phyloP scores from a whole-genome alignment of 352 stramenopile species.

The Phytophthora pluvialis region DNA sequence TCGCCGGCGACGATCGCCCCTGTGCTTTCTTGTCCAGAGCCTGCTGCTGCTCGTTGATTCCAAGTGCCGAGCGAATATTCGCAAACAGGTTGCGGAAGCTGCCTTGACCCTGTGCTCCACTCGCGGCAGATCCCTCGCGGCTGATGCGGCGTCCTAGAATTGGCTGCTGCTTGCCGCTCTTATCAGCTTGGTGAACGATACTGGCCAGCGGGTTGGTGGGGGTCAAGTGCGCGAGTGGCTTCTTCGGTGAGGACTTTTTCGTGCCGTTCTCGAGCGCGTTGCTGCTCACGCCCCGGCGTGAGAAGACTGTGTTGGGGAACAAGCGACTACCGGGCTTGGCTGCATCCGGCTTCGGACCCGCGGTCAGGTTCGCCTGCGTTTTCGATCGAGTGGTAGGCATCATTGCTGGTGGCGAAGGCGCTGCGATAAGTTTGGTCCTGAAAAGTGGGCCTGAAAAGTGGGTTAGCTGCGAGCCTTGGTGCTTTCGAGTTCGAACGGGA shows the following conservation, averaged over 20 bases:
- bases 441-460: conserved; percentile 1
- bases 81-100: conserved; percentile 73
- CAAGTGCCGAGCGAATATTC: conserved; percentile 72
- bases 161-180: conserved; percentile 62
- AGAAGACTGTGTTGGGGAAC: conserved; percentile 76
- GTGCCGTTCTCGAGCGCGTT: conserved; percentile 41
- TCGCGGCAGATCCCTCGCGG: conserved; percentile 34
- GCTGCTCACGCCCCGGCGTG: conserved; percentile 61
- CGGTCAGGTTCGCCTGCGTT: conserved; percentile 32
- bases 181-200: conserved; percentile 76
- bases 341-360: conserved; percentile 30
- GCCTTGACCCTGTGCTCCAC: conserved; percentile 44
- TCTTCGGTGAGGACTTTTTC: conserved; percentile 41
- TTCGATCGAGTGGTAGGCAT: conserved; percentile 42
- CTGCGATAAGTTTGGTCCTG: conserved; percentile 2
- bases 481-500: too few relatives aligned
- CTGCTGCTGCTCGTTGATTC: conserved; percentile 66
- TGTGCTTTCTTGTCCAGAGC: conserved; percentile 37
- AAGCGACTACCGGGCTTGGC: conserved; percentile 39
- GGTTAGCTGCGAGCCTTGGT: background rate
- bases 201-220: conserved; percentile 53
- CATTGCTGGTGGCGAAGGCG: conserved; percentile 18
- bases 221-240: conserved; percentile 49
- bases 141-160: conserved; percentile 30
- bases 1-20: conserved; percentile 27